These are phyloP conservation scores for Phytopythium boreale DNA, from an alignment of 352 stramenopile species.

Conservation along the genomic window DNA sequence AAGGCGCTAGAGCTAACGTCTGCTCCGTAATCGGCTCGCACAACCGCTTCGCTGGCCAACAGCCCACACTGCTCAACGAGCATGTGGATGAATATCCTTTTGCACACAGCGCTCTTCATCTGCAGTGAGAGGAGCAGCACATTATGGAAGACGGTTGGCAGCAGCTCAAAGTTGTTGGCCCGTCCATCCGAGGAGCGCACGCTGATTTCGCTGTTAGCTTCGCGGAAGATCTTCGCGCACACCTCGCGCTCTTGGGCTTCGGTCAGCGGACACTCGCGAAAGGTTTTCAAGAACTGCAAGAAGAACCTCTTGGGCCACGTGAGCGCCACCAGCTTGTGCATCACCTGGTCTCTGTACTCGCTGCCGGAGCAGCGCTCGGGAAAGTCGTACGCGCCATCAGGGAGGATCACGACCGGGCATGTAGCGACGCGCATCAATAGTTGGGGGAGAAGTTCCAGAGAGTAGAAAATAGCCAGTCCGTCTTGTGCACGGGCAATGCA, in stretches of 20 bases:
- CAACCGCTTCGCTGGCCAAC: constrained; percentile 6
- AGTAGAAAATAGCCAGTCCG: constrained; percentile 28
- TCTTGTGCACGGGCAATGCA: constrained; percentile 12
- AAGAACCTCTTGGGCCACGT: constrained; percentile 45
- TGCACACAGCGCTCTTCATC: constrained; percentile 28
- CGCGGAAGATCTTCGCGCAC: constrained; percentile 41
- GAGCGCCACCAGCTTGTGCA: constrained; percentile 33
- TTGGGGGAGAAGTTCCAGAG: constrained; percentile 43
- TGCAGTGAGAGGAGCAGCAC: constrained; percentile 34
- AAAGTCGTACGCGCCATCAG: constrained; percentile 10
- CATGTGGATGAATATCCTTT: constrained; percentile 30
- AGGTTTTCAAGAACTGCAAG: constrained; percentile 46
- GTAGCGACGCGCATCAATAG: constrained; percentile 31
- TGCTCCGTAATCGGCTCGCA: neutral
- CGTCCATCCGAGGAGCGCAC: constrained; percentile 4
- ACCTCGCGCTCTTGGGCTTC: constrained; percentile 29
- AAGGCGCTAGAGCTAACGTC: neutral
- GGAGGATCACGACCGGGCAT: constrained; percentile 22
- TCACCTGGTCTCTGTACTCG: constrained; percentile 23
- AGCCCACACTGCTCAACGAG: constrained; percentile 32
- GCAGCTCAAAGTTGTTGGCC: constrained; percentile 20
- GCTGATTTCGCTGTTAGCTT: constrained; percentile 26
- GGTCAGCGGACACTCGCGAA: constrained; percentile 33
- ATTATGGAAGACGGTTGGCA: constrained; percentile 41
- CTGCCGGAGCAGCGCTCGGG: constrained; percentile 22